These are phyloP conservation scores for Monilinia fructigena DNA, from an alignment of 2,329 filamentous ascomycete species.

Conservation along the genomic window DNA sequence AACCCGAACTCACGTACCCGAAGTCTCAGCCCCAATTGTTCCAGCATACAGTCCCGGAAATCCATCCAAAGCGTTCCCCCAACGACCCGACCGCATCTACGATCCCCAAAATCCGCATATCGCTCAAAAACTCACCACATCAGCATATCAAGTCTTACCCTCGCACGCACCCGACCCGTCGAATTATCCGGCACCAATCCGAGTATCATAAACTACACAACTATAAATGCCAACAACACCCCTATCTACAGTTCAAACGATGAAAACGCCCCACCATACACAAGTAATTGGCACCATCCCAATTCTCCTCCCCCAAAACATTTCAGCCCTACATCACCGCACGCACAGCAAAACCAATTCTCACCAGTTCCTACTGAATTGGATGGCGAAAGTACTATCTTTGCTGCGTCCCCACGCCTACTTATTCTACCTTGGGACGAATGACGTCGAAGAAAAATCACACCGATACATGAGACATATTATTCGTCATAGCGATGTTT, in stretches of 20 bases:
- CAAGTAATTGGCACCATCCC: slow-evolving; percentile 13
- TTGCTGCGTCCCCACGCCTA: slow-evolving; percentile 25
- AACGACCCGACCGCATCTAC: slow-evolving; percentile 24
- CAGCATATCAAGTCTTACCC: slow-evolving; percentile 2
- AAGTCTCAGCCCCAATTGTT: slow-evolving; percentile 14
- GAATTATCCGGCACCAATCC: slow-evolving; percentile 17
- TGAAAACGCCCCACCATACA: slow-evolving; percentile 1
- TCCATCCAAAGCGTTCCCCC: slow-evolving; percentile 13
- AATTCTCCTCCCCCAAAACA: slow-evolving; percentile 5
- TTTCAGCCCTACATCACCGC: slow-evolving; percentile 20
- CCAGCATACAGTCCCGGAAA: slow-evolving; percentile 12
- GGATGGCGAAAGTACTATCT: slow-evolving; percentile 9
- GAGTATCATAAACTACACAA: background rate
- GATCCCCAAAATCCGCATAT: slow-evolving; percentile 25
- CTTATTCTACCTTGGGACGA: slow-evolving; percentile 28
- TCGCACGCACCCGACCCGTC: slow-evolving; percentile 13
- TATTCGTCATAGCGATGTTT: slow-evolving; percentile 28
- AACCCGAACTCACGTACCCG: slow-evolving; percentile 3
- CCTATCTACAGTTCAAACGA: background rate
- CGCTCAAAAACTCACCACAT: background rate
- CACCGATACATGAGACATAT: slow-evolving; percentile 29
- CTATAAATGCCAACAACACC: background rate
- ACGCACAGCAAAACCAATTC: slow-evolving; percentile 23
- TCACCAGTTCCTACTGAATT: slow-evolving; percentile 15
- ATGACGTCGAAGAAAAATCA: slow-evolving; percentile 25